Percentiles rank a stretch among this genome's conserved stretches.
Evolutionary conservation across 2,329 filamentous ascomycete genomes (phyloP).

Genomic region (Colletotrichum plurivorum): DNA sequence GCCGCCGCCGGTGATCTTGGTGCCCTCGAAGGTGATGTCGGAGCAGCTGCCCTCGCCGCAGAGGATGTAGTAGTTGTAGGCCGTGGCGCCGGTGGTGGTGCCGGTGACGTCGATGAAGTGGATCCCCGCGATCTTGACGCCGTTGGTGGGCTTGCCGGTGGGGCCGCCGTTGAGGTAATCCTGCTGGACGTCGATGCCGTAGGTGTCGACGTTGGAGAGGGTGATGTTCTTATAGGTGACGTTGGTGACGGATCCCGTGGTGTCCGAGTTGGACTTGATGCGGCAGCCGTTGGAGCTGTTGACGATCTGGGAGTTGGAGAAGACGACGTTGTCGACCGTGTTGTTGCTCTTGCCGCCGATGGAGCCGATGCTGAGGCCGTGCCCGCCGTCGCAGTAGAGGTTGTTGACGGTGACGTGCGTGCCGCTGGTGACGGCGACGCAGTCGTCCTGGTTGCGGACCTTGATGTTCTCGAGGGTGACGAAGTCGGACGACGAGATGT

Average conservation of each 20-base stretch:
- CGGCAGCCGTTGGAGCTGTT: conserved; percentile 59
- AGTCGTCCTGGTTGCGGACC: conserved; percentile 60
- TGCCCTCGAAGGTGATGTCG: conserved; percentile 34
- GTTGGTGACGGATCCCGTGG: conserved; percentile 55
- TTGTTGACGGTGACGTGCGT: conserved; percentile 55
- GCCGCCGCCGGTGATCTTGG: conserved; percentile 33
- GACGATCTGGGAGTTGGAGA: conserved; percentile 56
- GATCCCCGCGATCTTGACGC: conserved; percentile 29
- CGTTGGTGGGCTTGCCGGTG: conserved; percentile 33
- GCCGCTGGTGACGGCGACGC: conserved; percentile 60
- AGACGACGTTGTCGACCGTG: conserved; percentile 58
- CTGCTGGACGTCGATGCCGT: conserved; percentile 39
- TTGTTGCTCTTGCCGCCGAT: conserved; percentile 57
- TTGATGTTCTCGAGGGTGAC: conserved; percentile 53
- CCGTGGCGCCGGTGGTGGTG: conserved; percentile 8
- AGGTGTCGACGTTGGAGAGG: conserved; percentile 28
- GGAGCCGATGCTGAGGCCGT: conserved; percentile 63
- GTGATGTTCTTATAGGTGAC: conserved; percentile 55
- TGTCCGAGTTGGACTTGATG: conserved; percentile 60
- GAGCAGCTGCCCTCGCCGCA: conserved; percentile 38
- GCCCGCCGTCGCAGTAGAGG: conserved; percentile 61
- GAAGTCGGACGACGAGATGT: conserved; percentile 54
- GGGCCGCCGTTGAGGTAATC: conserved; percentile 40
- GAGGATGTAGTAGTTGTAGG: conserved; percentile 38
- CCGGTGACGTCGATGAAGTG: conserved; percentile 32